Conservation (phyloP, 1,139 yeast genomes). For the Martiniozyma asiatica region DNA sequence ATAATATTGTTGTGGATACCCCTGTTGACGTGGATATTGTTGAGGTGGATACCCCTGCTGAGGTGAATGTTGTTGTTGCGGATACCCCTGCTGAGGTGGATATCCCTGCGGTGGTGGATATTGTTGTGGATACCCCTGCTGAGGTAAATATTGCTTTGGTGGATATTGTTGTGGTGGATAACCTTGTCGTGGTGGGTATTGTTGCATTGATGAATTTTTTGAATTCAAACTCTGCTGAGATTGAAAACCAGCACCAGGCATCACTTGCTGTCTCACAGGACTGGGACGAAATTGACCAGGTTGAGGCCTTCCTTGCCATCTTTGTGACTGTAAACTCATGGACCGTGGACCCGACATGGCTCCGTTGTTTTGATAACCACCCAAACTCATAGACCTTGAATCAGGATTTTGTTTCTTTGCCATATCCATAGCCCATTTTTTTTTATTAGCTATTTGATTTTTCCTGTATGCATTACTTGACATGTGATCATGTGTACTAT, state of each 20-base stretch:
- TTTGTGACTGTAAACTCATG: slow-evolving; percentile 15
- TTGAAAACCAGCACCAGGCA: too few relatives aligned
- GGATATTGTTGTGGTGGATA: slow-evolving; percentile 3
- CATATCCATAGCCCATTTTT: slow-evolving; percentile 28
- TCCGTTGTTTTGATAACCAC: too few relatives aligned
- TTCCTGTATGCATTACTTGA: slow-evolving; percentile 54
- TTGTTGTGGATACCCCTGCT: slow-evolving; percentile 10
- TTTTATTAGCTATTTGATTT: slow-evolving; percentile 57
- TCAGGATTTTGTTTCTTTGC: slow-evolving; percentile 13
- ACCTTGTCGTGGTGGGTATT: slow-evolving; percentile 7
- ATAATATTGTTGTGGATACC: too few relatives aligned
- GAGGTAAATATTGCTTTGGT: slow-evolving; percentile 10
- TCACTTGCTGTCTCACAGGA: too few relatives aligned
- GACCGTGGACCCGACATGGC: too few relatives aligned
- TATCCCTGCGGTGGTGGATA: slow-evolving; percentile 1
- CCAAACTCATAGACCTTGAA: slow-evolving; percentile 52
- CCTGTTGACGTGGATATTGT: slow-evolving; percentile 53
- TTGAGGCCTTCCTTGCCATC: slow-evolving; percentile 18
- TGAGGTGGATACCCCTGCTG: too few relatives aligned
- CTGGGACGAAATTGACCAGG: slow-evolving; percentile 19
- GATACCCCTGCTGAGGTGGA: background rate
- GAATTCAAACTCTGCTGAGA: too few relatives aligned
- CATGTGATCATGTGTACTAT: slow-evolving; percentile 13
- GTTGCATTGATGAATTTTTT: too few relatives aligned
- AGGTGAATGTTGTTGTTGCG: slow-evolving; percentile 24